Conservation (phyloP, 257 asterid species). For the Nicotiana paniculata region DNA sequence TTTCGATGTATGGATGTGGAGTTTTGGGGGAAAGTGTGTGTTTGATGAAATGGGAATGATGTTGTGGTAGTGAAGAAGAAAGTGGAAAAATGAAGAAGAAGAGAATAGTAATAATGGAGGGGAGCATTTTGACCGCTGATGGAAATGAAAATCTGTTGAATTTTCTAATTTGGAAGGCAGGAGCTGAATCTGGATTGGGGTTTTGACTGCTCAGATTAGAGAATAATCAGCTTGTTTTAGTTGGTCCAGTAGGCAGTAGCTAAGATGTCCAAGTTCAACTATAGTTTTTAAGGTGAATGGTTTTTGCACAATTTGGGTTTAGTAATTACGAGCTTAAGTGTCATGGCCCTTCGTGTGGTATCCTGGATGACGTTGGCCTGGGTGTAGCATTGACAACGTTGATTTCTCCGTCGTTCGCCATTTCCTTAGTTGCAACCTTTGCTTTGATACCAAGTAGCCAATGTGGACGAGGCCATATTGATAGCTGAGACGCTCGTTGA, state of each 20-base stretch:
- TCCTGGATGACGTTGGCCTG: no score
- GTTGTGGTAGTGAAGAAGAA: conserved; percentile 14
- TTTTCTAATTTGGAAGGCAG: not conserved
- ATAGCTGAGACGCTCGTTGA: no score
- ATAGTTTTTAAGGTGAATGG: no score
- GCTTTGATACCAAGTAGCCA: no score
- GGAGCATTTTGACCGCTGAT: not conserved
- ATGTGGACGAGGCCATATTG: no score
- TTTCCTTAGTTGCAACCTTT: no score
- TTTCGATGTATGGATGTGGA: conserved; percentile 41
- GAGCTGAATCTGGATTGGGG: not conserved
- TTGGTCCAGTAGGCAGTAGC: not conserved
- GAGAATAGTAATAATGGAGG: conserved; percentile 11
- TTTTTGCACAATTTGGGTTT: no score
- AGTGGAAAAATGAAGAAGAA: conserved; percentile 16
- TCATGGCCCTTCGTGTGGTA: no score
- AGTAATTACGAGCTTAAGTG: no score
- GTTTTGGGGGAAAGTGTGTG: conserved; percentile 6
- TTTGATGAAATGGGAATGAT: conserved; percentile 29
- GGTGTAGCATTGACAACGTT: no score
- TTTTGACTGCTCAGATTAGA: not conserved
- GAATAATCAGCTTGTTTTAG: no score
- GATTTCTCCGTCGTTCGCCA: no score
- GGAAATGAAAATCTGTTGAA: not conserved
- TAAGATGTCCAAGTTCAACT: not conserved